Base-by-base conservation (phyloP, 2,329 filamentous ascomycete genomes). In the Leptographium procerum region DNA sequence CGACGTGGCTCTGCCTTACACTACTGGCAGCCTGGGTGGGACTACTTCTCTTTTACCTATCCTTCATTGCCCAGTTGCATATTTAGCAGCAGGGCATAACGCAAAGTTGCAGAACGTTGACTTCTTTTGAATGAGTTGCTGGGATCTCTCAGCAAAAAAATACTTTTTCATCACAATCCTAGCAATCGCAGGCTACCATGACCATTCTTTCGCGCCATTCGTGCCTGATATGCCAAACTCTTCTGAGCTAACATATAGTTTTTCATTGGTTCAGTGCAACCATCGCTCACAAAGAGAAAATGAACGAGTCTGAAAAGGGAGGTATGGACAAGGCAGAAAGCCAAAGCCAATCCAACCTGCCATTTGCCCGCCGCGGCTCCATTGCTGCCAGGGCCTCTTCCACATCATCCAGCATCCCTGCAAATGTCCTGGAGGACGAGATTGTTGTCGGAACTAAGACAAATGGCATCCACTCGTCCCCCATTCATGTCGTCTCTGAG, bases 381-480 rank as follows among this genome's bases (percentile, higher is more conserved):
- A 34, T 52, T 45, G 19, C 55, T 19, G 52, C 47, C 9, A 28
- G 45, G 10, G 72, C 75, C 26, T 68, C 67, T 1, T 64, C 64
- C 1, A 52, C 60, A 33, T 61, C 2, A 68, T 73, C 29, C 9
- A 73, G 71, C 50, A 67, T 72, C 22, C 61, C 47, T 68, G 72
- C 62, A 69, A 72, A 73, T 53, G 67, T 70, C 31, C 62, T 76
- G 2, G 73, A 77, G 57, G 79, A 82, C 64, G 78, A 81, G 65
- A 82, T 81, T 53, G 71, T 82, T 9, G 78, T 81, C 8, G 73
- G 74, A 19, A 73, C 72, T 13, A 72, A 74, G 57, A 66, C 69
- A 34, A 75, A 77, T 61, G 70, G 64, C 11, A 66, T 65, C 53
- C 75, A 73, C 60, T 66, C 68, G 1, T 74, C 72, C 5, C 70